A percentile compares a stretch with the other conserved stretches of the same genome.
Conservation (phyloP, 2,329 filamentous ascomycete genomes). For the Paecilomyces sp. region DNA sequence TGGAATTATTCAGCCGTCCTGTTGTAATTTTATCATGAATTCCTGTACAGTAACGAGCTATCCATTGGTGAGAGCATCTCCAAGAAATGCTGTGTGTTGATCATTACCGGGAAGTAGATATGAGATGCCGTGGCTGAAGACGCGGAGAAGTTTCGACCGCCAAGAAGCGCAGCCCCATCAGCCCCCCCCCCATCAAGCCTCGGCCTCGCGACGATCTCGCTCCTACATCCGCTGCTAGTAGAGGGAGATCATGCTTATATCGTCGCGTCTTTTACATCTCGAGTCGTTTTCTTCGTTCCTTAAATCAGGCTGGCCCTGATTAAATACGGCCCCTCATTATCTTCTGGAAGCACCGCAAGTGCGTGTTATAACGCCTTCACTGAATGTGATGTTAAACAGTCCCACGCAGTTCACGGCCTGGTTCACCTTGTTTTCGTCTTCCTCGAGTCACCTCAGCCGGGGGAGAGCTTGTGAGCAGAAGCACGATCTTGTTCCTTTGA, state of each 20-base stretch:
- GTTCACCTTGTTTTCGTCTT: background rate
- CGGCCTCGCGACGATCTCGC: slow-evolving; percentile 4
- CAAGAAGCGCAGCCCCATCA: slow-evolving; percentile 3
- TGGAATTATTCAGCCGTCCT: background rate
- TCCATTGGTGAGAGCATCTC: background rate
- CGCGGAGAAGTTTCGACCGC: background rate
- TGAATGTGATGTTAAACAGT: slow-evolving; percentile 1
- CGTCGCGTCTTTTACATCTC: background rate
- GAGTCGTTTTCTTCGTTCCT: slow-evolving; percentile 1
- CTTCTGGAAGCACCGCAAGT: background rate
- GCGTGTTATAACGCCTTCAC: background rate
- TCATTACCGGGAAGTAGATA: background rate
- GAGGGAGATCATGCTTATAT: background rate
- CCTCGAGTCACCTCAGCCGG: background rate
- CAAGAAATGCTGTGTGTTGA: background rate
- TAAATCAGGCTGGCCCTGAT: slow-evolving; percentile 28
- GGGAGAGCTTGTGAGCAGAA: background rate
- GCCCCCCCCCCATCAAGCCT: slow-evolving; percentile 6
- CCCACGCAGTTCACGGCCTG: background rate
- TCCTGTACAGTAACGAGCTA: background rate
- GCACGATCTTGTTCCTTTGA: background rate
- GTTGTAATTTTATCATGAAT: background rate
- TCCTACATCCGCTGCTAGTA: slow-evolving; percentile 1
- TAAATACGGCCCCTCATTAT: slow-evolving; percentile 7
- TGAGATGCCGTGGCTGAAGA: background rate